Conservation (phyloP, 176 grass and related monocot genomes). For the Pharus latifolius region DNA sequence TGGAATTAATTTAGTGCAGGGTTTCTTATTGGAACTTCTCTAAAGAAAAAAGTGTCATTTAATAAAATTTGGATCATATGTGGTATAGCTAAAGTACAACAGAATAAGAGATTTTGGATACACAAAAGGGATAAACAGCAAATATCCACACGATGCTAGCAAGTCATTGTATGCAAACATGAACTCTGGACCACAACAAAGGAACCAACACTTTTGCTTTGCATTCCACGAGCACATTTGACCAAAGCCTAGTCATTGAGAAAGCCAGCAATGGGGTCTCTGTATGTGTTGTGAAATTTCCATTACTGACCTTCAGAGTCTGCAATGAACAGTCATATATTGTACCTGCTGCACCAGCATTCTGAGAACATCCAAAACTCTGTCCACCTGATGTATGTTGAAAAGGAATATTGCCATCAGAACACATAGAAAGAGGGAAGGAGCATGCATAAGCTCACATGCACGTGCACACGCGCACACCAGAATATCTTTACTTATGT, state of each 20-base stretch:
- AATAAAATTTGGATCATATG: not conserved
- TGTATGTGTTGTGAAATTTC: slow-evolving; percentile 78
- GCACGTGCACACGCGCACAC: too few species aligned
- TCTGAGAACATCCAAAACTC: slow-evolving; percentile 78
- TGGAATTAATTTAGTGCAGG: not conserved
- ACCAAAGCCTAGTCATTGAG: slow-evolving; percentile 64
- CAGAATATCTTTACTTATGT: too few species aligned
- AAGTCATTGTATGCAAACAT: slow-evolving; percentile 39
- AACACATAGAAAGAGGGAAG: not conserved
- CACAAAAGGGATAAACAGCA: not conserved
- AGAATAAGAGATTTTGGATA: not conserved
- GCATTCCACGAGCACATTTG: slow-evolving; percentile 83
- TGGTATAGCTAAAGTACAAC: not conserved
- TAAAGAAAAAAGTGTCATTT: not conserved
- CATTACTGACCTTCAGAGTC: slow-evolving; percentile 94
- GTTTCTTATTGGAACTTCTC: not conserved
- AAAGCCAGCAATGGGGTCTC: slow-evolving; percentile 99
- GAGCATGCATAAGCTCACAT: too few species aligned
- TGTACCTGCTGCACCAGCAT: slow-evolving; percentile 91
- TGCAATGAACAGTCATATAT: slow-evolving; percentile 80
- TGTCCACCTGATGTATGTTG: slow-evolving; percentile 54
- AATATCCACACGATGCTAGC: not conserved
- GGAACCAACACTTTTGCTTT: slow-evolving; percentile 89
- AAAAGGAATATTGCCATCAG: not conserved
- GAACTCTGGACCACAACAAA: slow-evolving; percentile 94